Base-by-base conservation (phyloP, 495 filamentous ascomycete genomes). In the Zalerion maritima region DNA sequence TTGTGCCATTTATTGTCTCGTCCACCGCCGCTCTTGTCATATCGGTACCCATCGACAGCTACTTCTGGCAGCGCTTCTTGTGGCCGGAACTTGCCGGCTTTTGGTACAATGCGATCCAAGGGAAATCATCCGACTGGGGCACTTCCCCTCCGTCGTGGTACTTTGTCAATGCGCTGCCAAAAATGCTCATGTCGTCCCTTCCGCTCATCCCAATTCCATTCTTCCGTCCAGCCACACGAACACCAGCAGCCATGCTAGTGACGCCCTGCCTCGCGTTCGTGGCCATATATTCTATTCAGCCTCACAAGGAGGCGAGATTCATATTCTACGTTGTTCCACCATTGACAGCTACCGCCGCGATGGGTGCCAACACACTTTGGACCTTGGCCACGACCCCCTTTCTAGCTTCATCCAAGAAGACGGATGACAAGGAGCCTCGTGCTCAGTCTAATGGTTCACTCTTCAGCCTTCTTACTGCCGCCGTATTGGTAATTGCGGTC, bases 251-350 rank as follows among this genome's bases (percentile, higher is more conserved):
- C 4, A 62, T 64, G 10, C 46, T 92, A 11, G 47, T 80, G 2
- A 33, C 76, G 14, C 84, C 91, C 0, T 63, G 66, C 3, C 21
- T 89, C 3, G 44, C 64, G 12, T 99, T 91, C 42, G 60, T 89
- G 4, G 64, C 67, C 0, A 48, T 89, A 21, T 97, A 94, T 57
- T 87, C 80, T 26, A 26, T 67, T 5, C 76, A 91, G 24, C 86
- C 89, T 3, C 89, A 99, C 54, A 99, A 99, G 50, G 89, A 99
- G 55, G 80, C 81, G 58, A 78, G 89, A 12, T 99, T 99, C 59
- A 78, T 99, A 39, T 63, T 96, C 35, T 96, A 96, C 55, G 60
- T 71, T 40, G 63, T 92, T 24, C 91, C 91, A 0, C 58, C 73
- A 0, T 55, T 94, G 4, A 93, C 89, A 0, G 78, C 81, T 4